These are phyloP conservation scores for Eucalyptus pumila DNA, from an alignment of 345 rosid species.

Conservation along the genomic window DNA sequence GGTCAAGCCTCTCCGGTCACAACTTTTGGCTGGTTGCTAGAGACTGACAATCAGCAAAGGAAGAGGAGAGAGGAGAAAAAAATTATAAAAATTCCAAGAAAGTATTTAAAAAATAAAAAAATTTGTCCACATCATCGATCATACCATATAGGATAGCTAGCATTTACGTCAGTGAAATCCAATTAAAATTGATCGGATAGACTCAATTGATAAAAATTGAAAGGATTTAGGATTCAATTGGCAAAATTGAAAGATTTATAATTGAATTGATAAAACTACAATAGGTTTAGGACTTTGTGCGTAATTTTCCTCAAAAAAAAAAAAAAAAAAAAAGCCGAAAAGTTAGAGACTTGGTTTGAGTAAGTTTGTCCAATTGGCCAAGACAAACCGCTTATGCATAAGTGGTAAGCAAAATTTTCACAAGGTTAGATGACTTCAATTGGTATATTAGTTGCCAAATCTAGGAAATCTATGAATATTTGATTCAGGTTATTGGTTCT, in stretches of 20 bases:
- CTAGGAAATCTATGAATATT: background rate
- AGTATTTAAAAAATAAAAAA: too few relatives aligned
- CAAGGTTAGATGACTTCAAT: background rate
- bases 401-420: background rate
- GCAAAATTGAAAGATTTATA: too few relatives aligned
- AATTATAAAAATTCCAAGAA: too few relatives aligned
- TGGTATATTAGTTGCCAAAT: background rate
- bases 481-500: background rate
- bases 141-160: rapidly evolving
- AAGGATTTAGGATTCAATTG: rapidly evolving
- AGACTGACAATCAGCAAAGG: rapidly evolving
- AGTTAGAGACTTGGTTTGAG: background rate
- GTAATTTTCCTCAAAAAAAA: too few relatives aligned
- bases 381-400: background rate
- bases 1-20: too few relatives aligned
- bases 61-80: too few relatives aligned
- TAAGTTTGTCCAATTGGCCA: background rate
- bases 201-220: too few relatives aligned
- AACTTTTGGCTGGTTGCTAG: rapidly evolving
- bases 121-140: rapidly evolving
- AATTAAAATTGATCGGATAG: rapidly evolving
- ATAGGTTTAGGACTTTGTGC: rapidly evolving
- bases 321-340: background rate
- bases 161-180: rapidly evolving
- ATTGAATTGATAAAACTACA: rapidly evolving